phyloP scores from a whole-genome alignment of 148 eudicot species.

The Silene conica region DNA sequence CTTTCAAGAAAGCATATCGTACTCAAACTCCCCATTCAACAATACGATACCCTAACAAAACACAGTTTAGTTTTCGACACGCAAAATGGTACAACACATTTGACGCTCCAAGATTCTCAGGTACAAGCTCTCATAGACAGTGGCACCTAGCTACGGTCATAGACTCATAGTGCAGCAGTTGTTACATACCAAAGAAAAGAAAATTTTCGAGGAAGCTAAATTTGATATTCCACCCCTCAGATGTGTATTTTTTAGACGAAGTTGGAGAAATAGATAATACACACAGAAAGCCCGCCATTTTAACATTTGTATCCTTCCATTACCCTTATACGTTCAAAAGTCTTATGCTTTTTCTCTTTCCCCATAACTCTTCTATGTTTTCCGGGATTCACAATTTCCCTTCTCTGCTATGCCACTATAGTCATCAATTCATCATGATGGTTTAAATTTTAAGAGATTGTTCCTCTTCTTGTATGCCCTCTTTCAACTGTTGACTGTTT shows the following conservation, averaged over 20 bases:
- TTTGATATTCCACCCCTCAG: background rate
- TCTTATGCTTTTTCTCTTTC: background rate
- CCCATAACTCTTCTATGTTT: background rate
- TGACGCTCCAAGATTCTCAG: no score
- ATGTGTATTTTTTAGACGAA: background rate
- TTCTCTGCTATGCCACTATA: background rate
- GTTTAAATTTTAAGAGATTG: background rate
- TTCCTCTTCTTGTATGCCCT: background rate
- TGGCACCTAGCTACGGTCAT: no score
- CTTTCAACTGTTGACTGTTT: background rate
- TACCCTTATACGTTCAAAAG: background rate
- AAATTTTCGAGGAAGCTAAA: no score
- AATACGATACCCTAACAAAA: background rate
- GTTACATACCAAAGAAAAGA: no score
- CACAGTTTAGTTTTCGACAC: background rate
- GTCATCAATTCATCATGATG: background rate
- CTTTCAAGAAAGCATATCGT: background rate
- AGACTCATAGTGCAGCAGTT: no score
- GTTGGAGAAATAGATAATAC: background rate
- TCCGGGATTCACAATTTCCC: background rate
- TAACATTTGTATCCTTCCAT: background rate
- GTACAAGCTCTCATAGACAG: no score
- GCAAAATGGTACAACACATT: background rate
- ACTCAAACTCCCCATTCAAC: constrained; percentile 4
- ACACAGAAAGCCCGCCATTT: background rate